These are phyloP conservation scores for Nakazawaea populi DNA, from an alignment of 805 yeast species.

Conservation along the genomic window DNA sequence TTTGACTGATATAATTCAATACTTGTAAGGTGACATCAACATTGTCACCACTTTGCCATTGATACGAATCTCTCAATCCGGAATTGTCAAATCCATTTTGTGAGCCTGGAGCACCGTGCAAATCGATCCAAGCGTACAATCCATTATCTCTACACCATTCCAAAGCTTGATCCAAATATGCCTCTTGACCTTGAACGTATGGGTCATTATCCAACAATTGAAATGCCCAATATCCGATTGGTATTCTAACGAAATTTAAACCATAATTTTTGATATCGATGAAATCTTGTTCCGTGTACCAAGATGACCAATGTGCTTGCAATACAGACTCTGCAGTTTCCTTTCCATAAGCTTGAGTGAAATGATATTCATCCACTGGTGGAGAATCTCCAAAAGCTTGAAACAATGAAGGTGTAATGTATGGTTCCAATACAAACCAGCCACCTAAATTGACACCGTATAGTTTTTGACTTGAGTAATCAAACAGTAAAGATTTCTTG, in stretches of 20 bases:
- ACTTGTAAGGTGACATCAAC: slow-evolving; percentile 43
- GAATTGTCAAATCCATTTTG: slow-evolving; percentile 86
- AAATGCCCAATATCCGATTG: slow-evolving; percentile 82
- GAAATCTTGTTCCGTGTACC: slow-evolving; percentile 57
- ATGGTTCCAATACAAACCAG: slow-evolving; percentile 70
- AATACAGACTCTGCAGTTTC: slow-evolving; percentile 37
- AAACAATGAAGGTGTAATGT: slow-evolving; percentile 60
- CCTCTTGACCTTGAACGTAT: slow-evolving; percentile 59
- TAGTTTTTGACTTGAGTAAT: slow-evolving; percentile 21
- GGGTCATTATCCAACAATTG: slow-evolving; percentile 46
- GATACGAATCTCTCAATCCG: slow-evolving; percentile 50
- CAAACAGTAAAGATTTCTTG: slow-evolving; percentile 24
- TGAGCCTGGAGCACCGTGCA: slow-evolving; percentile 81
- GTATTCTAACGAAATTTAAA: slow-evolving; percentile 67
- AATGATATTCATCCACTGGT: slow-evolving; percentile 59
- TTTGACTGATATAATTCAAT: slow-evolving; percentile 41
- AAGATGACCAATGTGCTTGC: slow-evolving; percentile 49
- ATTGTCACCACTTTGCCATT: slow-evolving; percentile 39
- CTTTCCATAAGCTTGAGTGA: slow-evolving; percentile 42
- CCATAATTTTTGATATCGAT: slow-evolving; percentile 43
- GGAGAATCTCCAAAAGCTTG: slow-evolving; percentile 32
- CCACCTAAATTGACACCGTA: slow-evolving; percentile 60
- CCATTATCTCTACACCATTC: slow-evolving; percentile 60
- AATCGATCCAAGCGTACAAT: slow-evolving; percentile 65
- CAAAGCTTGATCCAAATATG: slow-evolving; percentile 57